These are phyloP conservation scores for Mrakiaceae sp. DNA, from an alignment of 1,284 basidiomycete species.

Conservation along the genomic window DNA sequence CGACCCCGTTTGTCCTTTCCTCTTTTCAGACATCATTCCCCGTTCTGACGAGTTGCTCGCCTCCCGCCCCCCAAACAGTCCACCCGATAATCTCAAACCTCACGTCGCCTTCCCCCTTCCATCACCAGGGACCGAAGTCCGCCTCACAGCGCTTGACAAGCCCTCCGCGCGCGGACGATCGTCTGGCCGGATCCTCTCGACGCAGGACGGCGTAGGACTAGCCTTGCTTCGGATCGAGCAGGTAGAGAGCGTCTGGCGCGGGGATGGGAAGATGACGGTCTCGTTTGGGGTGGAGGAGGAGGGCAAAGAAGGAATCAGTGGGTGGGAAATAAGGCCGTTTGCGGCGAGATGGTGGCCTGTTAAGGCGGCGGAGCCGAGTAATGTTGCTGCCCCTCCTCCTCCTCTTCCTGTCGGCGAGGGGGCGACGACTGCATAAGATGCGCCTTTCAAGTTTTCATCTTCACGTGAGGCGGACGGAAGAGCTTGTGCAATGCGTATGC, in stretches of 20 bases:
- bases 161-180: slow-evolving; percentile 5
- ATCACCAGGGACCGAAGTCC: slow-evolving; percentile 16
- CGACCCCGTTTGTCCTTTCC: not conserved
- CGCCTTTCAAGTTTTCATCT: no score
- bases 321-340: no score
- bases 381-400: no score
- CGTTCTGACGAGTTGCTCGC: not conserved
- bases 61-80: not conserved
- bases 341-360: no score
- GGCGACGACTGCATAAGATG: no score
- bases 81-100: not conserved
- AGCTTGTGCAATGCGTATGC: no score
- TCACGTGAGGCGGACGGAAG: no score
- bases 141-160: slow-evolving; percentile 1
- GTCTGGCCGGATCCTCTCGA: slow-evolving; percentile 25
- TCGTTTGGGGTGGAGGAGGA: not conserved
- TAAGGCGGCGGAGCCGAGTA: no score
- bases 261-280: slow-evolving; percentile 13
- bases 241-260: slow-evolving; percentile 21
- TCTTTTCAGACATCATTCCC: not conserved
- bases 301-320: no score
- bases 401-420: no score
- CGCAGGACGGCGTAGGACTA: slow-evolving; percentile 25
- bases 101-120: slow-evolving; percentile 4
- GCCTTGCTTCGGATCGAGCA: slow-evolving; percentile 33